Evolutionary conservation across 495 filamentous ascomycete species (phyloP).

Genomic region (Annulohypoxylon moriforme): DNA sequence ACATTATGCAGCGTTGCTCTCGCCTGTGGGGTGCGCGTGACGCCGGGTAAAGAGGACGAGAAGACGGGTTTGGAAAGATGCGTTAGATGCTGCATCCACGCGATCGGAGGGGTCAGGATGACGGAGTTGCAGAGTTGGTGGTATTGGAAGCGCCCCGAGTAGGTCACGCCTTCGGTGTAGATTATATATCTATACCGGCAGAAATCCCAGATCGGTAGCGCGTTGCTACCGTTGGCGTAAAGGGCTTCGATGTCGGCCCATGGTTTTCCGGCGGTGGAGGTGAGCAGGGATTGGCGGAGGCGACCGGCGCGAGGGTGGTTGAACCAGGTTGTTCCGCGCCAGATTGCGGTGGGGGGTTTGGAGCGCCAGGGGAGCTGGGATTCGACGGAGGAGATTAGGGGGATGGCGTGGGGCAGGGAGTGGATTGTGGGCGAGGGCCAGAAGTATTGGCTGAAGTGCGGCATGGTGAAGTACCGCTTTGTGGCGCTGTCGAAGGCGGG

Average conservation of each 20-base stretch:
- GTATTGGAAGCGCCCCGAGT: conserved; percentile 67
- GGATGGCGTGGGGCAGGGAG: conserved; percentile 64
- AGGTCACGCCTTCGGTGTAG: conserved; percentile 71
- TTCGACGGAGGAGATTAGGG: conserved; percentile 59
- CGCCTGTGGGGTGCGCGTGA: conserved; percentile 13
- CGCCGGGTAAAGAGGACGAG: conserved; percentile 48
- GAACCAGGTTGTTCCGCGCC: conserved; percentile 72
- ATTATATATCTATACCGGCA: conserved; percentile 65
- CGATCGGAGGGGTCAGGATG: conserved; percentile 59
- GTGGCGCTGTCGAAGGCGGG: conserved; percentile 57
- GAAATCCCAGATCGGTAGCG: conserved; percentile 60
- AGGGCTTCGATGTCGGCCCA: conserved; percentile 66
- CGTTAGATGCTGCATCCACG: conserved; percentile 63
- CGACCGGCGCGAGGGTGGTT: conserved; percentile 57
- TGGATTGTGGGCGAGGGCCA: conserved; percentile 73
- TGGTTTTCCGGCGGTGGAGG: conserved; percentile 45
- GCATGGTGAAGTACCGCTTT: conserved; percentile 72
- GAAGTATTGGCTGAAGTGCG: conserved; percentile 83
- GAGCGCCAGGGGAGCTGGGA: conserved; percentile 17
- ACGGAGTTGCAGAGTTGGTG: conserved; percentile 63
- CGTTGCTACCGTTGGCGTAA: conserved; percentile 51
- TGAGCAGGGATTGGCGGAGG: conserved; percentile 59
- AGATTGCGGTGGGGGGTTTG: conserved; percentile 74
- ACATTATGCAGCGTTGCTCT: too few relatives aligned
- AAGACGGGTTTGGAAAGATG: conserved; percentile 60